Conservation (phyloP, 495 filamentous ascomycete species). For the Hypoxylon fuscum region DNA sequence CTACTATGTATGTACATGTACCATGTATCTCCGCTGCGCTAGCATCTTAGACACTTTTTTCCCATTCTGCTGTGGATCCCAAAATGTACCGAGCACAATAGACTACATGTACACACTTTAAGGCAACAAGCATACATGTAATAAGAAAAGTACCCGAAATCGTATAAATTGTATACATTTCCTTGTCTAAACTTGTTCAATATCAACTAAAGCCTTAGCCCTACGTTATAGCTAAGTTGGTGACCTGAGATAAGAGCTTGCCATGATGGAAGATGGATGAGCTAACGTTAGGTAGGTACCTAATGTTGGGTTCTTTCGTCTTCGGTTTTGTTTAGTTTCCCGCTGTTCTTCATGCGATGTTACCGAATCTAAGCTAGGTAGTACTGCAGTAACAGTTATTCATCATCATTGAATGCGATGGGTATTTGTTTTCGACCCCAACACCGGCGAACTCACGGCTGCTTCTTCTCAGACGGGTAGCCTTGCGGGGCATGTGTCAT, state of each 20-base stretch:
- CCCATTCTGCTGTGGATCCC: slow-evolving; percentile 32
- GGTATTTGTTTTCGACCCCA: slow-evolving; percentile 19
- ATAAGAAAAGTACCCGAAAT: no score
- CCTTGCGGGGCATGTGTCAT: slow-evolving; percentile 32
- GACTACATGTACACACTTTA: not conserved
- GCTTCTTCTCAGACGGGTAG: slow-evolving; percentile 12
- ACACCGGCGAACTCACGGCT: slow-evolving; percentile 12
- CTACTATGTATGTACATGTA: not conserved
- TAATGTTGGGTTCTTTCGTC: slow-evolving; percentile 7
- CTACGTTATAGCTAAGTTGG: slow-evolving; percentile 5
- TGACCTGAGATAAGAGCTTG: no score
- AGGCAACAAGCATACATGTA: not conserved
- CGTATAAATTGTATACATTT: no score
- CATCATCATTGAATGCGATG: slow-evolving; percentile 30
- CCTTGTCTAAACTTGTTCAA: no score
- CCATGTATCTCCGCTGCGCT: slow-evolving; percentile 16
- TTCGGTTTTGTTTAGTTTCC: slow-evolving; percentile 7
- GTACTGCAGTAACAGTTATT: slow-evolving; percentile 26
- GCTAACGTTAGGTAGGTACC: slow-evolving; percentile 4
- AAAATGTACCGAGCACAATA: slow-evolving; percentile 1
- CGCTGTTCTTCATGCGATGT: slow-evolving; percentile 33
- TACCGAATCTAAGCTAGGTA: slow-evolving; percentile 36
- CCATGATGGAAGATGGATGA: no score
- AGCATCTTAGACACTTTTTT: slow-evolving; percentile 30
- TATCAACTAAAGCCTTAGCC: slow-evolving; percentile 5